Conservation (phyloP, 192 early-diverging fungal species). For the Linnemannia elongata region DNA sequence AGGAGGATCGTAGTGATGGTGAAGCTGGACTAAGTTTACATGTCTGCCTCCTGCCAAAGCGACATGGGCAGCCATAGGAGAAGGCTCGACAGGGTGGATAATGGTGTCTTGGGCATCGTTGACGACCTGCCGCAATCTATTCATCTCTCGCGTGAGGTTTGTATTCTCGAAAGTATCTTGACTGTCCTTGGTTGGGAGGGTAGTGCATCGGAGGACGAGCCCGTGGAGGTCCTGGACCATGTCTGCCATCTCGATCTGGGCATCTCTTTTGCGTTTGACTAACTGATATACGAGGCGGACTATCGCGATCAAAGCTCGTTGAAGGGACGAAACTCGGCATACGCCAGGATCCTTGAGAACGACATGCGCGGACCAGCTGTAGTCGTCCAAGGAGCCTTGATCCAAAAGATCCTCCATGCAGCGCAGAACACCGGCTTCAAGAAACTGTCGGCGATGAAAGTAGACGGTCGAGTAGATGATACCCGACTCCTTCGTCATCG, state of each 20-base stretch:
- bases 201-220: constrained; percentile 3
- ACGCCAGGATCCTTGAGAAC: constrained; percentile 12
- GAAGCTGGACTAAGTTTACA: constrained; percentile 8
- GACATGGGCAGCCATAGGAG: not conserved
- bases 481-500: constrained; percentile 39
- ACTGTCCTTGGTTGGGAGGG: not conserved
- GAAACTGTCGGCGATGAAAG: constrained; percentile 19
- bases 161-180: constrained; percentile 25
- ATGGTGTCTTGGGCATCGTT: constrained; percentile 17
- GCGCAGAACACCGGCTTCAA: constrained; percentile 32
- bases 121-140: constrained; percentile 15
- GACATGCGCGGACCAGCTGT: not conserved
- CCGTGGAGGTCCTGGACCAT: constrained; percentile 12
- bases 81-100: not conserved
- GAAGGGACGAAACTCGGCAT: constrained; percentile 20
- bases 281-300: constrained; percentile 53
- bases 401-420: constrained; percentile 46
- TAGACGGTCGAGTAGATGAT: constrained; percentile 53
- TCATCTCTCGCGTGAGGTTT: constrained; percentile 21
- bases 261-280: constrained; percentile 44
- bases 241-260: constrained; percentile 17
- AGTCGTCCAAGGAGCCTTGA: constrained; percentile 36
- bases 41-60: not conserved
- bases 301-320: constrained; percentile 46
- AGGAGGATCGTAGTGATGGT: constrained; percentile 33